A percentile compares a stretch with the other conserved stretches of the same genome.
phyloP scores from a whole-genome alignment of 2,329 filamentous ascomycete species.

The Xylariomycetidae sp. region DNA sequence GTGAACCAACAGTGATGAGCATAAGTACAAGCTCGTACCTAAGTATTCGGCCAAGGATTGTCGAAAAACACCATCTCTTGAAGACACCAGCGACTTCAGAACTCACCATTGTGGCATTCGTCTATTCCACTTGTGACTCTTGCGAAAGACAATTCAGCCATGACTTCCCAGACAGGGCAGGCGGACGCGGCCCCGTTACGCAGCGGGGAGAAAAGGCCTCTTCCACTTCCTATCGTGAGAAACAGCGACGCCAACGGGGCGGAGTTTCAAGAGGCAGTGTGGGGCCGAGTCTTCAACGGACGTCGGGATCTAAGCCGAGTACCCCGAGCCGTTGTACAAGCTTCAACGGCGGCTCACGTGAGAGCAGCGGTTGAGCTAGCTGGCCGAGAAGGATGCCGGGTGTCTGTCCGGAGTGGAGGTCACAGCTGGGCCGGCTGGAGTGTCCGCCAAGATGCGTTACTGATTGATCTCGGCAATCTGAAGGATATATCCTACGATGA shows the following conservation, averaged over 20 bases:
- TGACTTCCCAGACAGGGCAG: too few relatives aligned
- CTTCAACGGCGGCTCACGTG: constrained; percentile 30
- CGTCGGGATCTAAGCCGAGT: constrained; percentile 23
- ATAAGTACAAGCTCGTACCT: too few relatives aligned
- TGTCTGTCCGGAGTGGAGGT: constrained; percentile 43
- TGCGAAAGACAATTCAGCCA: too few relatives aligned
- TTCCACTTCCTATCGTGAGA: constrained; percentile 1
- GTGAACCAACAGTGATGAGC: too few relatives aligned
- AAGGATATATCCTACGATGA: constrained; percentile 32
- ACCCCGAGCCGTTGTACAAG: constrained; percentile 36
- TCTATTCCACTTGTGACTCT: too few relatives aligned
- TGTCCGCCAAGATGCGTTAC: constrained; percentile 38
- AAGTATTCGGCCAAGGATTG: too few relatives aligned
- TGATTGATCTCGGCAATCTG: constrained; percentile 30
- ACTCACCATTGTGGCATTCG: too few relatives aligned
- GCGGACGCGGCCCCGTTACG: neutral
- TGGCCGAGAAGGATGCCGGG: constrained; percentile 24
- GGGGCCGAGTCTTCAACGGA: constrained; percentile 39
- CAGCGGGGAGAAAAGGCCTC: too few relatives aligned
- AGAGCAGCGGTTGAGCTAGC: constrained; percentile 34
- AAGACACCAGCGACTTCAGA: too few relatives aligned
- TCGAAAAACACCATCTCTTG: too few relatives aligned
- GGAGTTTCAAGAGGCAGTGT: constrained; percentile 21
- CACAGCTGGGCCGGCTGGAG: constrained; percentile 46
- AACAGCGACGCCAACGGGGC: constrained; percentile 5